Base-by-base conservation (phyloP, 2,329 filamentous ascomycete species). In the Orbilia javanica region DNA sequence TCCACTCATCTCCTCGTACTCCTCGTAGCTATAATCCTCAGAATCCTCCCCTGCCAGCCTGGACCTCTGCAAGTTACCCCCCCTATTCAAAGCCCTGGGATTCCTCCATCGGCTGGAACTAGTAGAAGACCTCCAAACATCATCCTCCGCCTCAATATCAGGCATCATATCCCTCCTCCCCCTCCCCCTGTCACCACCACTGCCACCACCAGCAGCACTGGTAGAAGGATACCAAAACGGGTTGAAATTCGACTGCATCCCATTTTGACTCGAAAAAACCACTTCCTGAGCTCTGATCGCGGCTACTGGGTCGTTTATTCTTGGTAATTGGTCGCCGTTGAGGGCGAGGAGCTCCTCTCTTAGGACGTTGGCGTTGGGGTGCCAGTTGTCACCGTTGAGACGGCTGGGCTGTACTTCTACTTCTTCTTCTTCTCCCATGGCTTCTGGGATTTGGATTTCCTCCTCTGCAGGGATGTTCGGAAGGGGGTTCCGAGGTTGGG, bases 11-110 rank as follows among this genome's bases (percentile, higher is more conserved):
- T n/a, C 50, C 22, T 53, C 25, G 3, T 25, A 27, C 1, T 53
- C 50, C 25, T 53, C 50, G 11, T 53, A 53, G 4, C n/a, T n/a
- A n/a, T n/a, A n/a, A n/a, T 53, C 50, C 27, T 53, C 50, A 18
- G 6, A 53, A 18, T 29, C 48, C 48, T 29, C 48, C 15, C 29
- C 13, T 11, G 50, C n/a, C 4, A 15, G 50, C 3, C 13, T 29
- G 13, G 3, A 15, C 4, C 13, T 53, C 13, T 18, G 13, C 15
- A n/a, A n/a, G n/a, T n/a, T 4, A 25, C 15, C 27, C 27, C 42
- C 2, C 15, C 18, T 44, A 2, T 44, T 13, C 11, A 1, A 13
- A 39, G 4, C 18, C 11, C 4, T 1, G 11, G n/a, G 42, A 44
- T 44, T 44, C 5, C 42, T 20, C 42, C 42, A 20, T n/a, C 42